These are phyloP conservation scores for Trichodelitschia bisporula DNA, from an alignment of 495 filamentous ascomycete genomes.

Conservation along the genomic window DNA sequence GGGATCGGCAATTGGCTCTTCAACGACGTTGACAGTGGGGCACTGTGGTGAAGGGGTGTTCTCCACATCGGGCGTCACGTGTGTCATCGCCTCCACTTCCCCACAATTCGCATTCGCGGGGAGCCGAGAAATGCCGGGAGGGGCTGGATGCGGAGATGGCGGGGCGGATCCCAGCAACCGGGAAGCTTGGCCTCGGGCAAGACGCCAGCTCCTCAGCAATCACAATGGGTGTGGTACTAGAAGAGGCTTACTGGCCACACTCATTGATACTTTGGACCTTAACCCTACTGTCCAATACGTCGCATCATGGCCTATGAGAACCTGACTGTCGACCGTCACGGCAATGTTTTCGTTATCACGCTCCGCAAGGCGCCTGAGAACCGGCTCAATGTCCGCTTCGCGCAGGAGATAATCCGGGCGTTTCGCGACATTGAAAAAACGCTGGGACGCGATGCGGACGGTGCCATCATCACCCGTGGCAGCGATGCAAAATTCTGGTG, in stretches of 20 bases:
- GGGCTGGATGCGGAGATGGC: background rate
- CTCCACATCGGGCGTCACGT: no score
- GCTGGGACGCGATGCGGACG: constrained; percentile 19
- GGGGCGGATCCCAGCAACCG: background rate
- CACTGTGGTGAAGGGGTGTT: constrained; percentile 1
- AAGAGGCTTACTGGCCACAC: background rate
- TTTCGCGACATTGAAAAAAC: constrained; percentile 19
- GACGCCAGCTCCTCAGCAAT: background rate
- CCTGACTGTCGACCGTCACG: constrained; percentile 12
- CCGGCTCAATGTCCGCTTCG: constrained; percentile 20
- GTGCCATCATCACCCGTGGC: constrained; percentile 22
- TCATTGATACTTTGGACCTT: no score
- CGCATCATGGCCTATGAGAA: constrained; percentile 11
- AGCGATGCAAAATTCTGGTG: constrained; percentile 27
- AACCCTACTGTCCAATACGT: no score
- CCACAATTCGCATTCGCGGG: background rate
- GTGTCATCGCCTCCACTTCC: no score
- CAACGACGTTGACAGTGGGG: constrained; percentile 1
- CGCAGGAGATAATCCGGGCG: constrained; percentile 24
- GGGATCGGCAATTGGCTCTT: constrained; percentile 5
- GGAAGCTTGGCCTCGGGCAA: background rate
- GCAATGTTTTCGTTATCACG: constrained; percentile 23
- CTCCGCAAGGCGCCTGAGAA: constrained; percentile 26
- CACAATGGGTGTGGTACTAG: background rate
- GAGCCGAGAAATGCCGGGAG: background rate